Base-by-base conservation (phyloP, 345 rosid genomes). In the Mangifera indica region DNA sequence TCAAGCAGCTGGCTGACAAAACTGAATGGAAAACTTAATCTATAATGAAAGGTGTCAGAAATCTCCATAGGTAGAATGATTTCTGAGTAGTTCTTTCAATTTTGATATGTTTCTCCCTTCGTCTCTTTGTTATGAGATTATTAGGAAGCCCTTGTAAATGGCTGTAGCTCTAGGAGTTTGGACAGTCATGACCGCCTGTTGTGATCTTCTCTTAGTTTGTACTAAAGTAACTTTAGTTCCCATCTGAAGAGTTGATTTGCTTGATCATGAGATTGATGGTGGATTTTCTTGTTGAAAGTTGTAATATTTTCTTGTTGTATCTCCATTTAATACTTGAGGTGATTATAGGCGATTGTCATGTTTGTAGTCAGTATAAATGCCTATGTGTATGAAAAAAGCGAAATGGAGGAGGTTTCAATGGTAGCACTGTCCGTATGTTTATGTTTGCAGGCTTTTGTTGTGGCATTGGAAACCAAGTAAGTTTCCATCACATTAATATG, bases 391-490 rank as follows among this genome's bases (percentile, higher is more conserved):
- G 98, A 95, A 79, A 95, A 89, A 84, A 89, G 99, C 63, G 96
- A 92, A 85, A 89, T 90, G 97, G 98, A 91, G 81, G 97, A 95
- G 85, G 85, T 95, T 49, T 89, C 92, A 46, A 86, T 95, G 96
- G 97, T 92, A 70, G 99, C 93, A 52, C 96, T 95, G 70, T 92
- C 99, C 14, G 98, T 98, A 74, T 91, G 93, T 79, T 89, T 95
- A 79, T 95, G 99, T 97, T 83, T 95, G 82, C 99, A 95, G 83
- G 99, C 98, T 54, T 92, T 92, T 70, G 98, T 95, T 71, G 92
- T 95, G 72, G 80, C 93, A 66, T 69, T 91, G 59, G 99, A 95
- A 85, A 95, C 99, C 79, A 95, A 89, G 98, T 91, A 89, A 73
- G 91, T 80, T 45, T 74, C 62, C 34, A 1, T 69, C 44, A 52